phyloP scores from a whole-genome alignment of 192 early-diverging fungal genomes.

The Glomus cerebriforme region DNA sequence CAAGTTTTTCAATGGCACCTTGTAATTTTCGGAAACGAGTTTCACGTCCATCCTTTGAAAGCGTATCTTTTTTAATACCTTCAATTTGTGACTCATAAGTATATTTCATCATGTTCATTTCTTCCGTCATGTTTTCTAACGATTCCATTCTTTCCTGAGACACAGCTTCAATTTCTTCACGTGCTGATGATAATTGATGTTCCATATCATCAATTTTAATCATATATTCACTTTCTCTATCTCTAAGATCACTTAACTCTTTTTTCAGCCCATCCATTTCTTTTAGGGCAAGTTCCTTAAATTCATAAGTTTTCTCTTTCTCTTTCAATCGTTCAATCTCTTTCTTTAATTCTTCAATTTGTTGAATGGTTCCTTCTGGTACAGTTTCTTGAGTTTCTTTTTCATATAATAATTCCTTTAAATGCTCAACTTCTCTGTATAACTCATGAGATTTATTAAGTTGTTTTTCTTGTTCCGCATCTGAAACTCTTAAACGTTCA shows the following conservation, averaged over 20 bases:
- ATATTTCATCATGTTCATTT: conserved; percentile 29
- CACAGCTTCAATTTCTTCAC: conserved; percentile 6
- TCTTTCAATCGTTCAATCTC: conserved; percentile 25
- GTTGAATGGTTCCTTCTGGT: conserved; percentile 7
- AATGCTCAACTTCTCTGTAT: conserved; percentile 9
- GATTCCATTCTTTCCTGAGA: conserved; percentile 3
- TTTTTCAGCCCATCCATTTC: conserved; percentile 25
- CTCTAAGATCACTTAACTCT: background rate
- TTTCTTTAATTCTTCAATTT: conserved; percentile 32
- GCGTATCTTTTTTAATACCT: background rate
- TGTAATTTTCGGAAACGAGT: conserved; percentile 13
- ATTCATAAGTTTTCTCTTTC: conserved; percentile 16
- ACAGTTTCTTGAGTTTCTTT: conserved; percentile 17
- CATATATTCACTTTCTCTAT: conserved; percentile 24
- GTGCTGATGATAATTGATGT: background rate
- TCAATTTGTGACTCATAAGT: conserved; percentile 27
- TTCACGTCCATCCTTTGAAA: conserved; percentile 17
- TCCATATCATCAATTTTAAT: conserved; percentile 28
- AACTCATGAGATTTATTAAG: background rate
- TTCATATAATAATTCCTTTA: background rate
- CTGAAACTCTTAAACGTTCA: background rate
- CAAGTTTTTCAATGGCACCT: conserved; percentile 4
- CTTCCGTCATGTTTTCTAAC: conserved; percentile 14
- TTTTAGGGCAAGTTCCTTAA: conserved; percentile 19
- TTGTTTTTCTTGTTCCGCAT: conserved; percentile 4